Percentiles rank a stretch among this genome's conserved stretches.
Evolutionary conservation across 2,329 filamentous ascomycete genomes (phyloP).

Genomic region (Fusarium sp.): DNA sequence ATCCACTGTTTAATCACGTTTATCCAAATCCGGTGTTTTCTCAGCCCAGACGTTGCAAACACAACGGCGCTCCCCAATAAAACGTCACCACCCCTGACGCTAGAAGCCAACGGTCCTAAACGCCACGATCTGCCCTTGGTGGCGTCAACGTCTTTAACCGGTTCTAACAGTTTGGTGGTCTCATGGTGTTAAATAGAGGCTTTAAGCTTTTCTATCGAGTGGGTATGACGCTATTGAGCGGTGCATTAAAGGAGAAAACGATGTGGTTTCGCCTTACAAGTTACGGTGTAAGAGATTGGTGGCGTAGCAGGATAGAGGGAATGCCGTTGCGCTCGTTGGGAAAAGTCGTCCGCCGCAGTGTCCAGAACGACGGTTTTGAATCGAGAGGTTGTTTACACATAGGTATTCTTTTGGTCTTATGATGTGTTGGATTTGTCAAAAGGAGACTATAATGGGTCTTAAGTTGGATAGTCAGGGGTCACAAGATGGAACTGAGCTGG

Average conservation of each 20-base stretch:
- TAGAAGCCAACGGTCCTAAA: conserved; percentile 23
- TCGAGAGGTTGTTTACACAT: conserved; percentile 21
- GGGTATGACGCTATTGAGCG: conserved; percentile 2
- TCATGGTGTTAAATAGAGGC: conserved; percentile 6
- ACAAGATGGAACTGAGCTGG: not conserved
- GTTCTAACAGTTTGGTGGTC: conserved; percentile 2
- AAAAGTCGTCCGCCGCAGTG: conserved; percentile 17
- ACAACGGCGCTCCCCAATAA: conserved; percentile 19
- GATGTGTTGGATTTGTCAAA: conserved; percentile 5
- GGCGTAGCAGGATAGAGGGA: not conserved
- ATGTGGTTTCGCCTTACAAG: not conserved
- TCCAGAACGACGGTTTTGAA: conserved; percentile 10
- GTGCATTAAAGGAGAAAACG: not conserved
- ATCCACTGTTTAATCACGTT: conserved; percentile 2
- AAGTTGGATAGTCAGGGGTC: not conserved
- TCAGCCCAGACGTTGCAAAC: conserved; percentile 19
- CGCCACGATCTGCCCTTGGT: conserved; percentile 34
- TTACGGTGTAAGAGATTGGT: conserved; percentile 22
- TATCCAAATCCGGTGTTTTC: conserved; percentile 31
- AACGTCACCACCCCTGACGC: conserved; percentile 28
- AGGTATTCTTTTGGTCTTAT: conserved; percentile 9
- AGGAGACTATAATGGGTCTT: not conserved
- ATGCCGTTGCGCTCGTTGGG: not conserved
- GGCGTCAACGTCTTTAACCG: conserved; percentile 29
- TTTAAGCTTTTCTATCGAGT: conserved; percentile 1